Conservation (phyloP, 2,329 filamentous ascomycete species). For the Hyphodiscus sp. region DNA sequence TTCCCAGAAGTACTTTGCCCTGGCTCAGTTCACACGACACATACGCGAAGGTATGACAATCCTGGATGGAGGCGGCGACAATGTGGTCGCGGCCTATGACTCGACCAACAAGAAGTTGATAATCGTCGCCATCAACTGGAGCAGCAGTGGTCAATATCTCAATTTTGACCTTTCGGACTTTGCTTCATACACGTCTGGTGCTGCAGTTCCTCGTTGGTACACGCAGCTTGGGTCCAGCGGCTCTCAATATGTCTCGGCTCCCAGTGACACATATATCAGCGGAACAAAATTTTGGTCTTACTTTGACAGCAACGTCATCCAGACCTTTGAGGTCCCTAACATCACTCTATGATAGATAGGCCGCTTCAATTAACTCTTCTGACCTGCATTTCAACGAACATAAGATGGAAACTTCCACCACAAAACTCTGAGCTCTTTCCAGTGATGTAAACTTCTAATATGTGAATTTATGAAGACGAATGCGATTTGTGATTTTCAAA, state of each 20-base stretch:
- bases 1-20: slow-evolving; percentile 35
- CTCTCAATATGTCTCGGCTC: slow-evolving; percentile 30
- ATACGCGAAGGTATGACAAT: slow-evolving; percentile 37
- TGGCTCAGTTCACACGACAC: slow-evolving; percentile 38
- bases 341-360: too few relatives aligned
- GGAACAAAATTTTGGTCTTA: slow-evolving; percentile 34
- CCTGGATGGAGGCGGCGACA: slow-evolving; percentile 31
- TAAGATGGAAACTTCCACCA: too few relatives aligned
- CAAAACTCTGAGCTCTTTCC: too few relatives aligned
- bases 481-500: too few relatives aligned
- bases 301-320: slow-evolving; percentile 31
- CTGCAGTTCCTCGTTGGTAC: slow-evolving; percentile 32
- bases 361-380: too few relatives aligned
- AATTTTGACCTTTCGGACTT: slow-evolving; percentile 36
- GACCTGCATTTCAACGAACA: too few relatives aligned
- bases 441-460: too few relatives aligned
- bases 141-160: slow-evolving; percentile 30
- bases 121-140: slow-evolving; percentile 37
- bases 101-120: slow-evolving; percentile 29
- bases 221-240: slow-evolving; percentile 34
- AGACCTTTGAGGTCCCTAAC: slow-evolving; percentile 38
- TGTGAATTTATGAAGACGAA: too few relatives aligned
- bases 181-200: slow-evolving; percentile 25
- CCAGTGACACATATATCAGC: slow-evolving; percentile 29
- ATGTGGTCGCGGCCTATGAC: slow-evolving; percentile 36